phyloP scores from a whole-genome alignment of 495 filamentous ascomycete genomes.

The Barbatosphaeria neglecta region DNA sequence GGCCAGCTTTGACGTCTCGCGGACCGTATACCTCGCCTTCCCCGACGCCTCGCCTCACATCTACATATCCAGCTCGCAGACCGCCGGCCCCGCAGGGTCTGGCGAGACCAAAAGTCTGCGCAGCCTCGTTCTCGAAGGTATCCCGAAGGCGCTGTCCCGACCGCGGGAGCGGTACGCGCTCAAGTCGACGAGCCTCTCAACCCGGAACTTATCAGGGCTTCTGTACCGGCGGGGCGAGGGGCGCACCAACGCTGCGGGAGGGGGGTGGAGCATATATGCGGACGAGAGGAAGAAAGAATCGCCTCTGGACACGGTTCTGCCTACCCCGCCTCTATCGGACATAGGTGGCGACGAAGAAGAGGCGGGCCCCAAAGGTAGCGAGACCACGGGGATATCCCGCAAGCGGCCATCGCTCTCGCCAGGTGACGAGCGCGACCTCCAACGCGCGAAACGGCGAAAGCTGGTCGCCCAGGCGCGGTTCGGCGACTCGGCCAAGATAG shows the following conservation, averaged over 20 bases:
- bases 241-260: slow-evolving; percentile 53
- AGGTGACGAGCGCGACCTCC: slow-evolving; percentile 19
- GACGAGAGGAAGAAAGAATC: slow-evolving; percentile 47
- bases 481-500: slow-evolving; percentile 32
- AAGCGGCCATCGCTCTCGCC: slow-evolving; percentile 13
- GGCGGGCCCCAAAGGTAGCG: background rate
- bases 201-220: slow-evolving; percentile 56
- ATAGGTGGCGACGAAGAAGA: slow-evolving; percentile 1
- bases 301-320: slow-evolving; percentile 42
- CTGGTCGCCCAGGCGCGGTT: slow-evolving; percentile 44
- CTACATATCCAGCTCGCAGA: slow-evolving; percentile 49
- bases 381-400: too few relatives aligned
- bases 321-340: slow-evolving; percentile 22
- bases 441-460: slow-evolving; percentile 27
- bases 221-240: slow-evolving; percentile 53
- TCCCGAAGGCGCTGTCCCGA: slow-evolving; percentile 66
- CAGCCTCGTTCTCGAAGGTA: slow-evolving; percentile 56
- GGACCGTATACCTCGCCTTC: slow-evolving; percentile 66
- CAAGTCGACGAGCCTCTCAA: slow-evolving; percentile 50
- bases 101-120: slow-evolving; percentile 53
- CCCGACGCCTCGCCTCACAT: slow-evolving; percentile 65
- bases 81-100: slow-evolving; percentile 15
- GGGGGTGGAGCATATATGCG: slow-evolving; percentile 69
- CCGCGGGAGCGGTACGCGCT: slow-evolving; percentile 57
- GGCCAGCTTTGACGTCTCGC: slow-evolving; percentile 40